A percentile compares a stretch with the other conserved stretches of the same genome.
phyloP scores from a whole-genome alignment of 768 basidiomycete species.

The Hydnomerulius pinastri region DNA sequence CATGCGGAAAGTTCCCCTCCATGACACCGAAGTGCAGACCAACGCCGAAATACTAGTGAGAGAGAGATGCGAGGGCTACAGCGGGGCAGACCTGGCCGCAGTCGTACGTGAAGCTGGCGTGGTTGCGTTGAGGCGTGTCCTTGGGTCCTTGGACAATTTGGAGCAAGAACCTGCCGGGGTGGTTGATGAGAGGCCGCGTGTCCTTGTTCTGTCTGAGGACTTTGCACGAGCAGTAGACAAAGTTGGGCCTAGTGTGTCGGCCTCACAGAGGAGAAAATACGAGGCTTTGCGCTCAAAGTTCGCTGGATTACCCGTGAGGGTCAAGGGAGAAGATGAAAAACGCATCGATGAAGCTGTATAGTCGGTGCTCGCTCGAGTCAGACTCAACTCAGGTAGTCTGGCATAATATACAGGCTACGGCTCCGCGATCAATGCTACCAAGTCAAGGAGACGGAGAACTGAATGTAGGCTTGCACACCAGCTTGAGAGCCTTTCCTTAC shows the following conservation, averaged over 20 bases:
- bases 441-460: too few species aligned
- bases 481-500: too few species aligned
- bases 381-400: neutral
- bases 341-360: constrained; percentile 20
- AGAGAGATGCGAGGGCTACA: constrained; percentile 80
- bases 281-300: constrained; percentile 80
- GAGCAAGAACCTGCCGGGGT: constrained; percentile 29
- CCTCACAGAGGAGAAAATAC: constrained; percentile 79
- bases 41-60: constrained; percentile 50
- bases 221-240: constrained; percentile 77
- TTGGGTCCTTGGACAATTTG: constrained; percentile 69
- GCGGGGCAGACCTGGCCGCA: constrained; percentile 88
- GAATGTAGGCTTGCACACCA: too few species aligned
- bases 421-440: too few species aligned
- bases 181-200: constrained; percentile 23
- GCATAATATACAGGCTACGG: neutral
- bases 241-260: constrained; percentile 84
- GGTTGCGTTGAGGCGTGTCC: constrained; percentile 65
- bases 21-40: constrained; percentile 19
- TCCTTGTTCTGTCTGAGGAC: constrained; percentile 62
- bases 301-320: constrained; percentile 69
- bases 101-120: constrained; percentile 91
- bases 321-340: constrained; percentile 35
- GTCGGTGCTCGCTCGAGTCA: neutral
- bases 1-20: constrained; percentile 67